Percentiles rank a stretch among this genome's conserved stretches.
These are phyloP conservation scores for Volvariella volvacea DNA, from an alignment of 1,284 basidiomycete species.

Conservation along the genomic window DNA sequence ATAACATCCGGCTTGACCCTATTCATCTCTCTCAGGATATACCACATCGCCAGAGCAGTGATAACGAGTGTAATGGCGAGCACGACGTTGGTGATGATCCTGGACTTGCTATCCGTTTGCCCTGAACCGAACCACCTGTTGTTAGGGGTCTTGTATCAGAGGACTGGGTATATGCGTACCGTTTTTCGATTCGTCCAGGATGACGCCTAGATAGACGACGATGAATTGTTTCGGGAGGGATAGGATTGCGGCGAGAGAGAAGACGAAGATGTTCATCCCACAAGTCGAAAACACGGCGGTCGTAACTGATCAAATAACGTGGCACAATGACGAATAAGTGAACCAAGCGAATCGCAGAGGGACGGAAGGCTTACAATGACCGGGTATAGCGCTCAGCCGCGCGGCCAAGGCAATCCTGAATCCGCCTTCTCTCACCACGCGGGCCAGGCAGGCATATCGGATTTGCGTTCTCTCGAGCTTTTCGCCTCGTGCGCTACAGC, in stretches of 20 bases:
- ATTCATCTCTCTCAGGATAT: constrained; percentile 73
- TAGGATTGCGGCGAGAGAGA: constrained; percentile 64
- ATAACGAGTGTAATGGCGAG: constrained; percentile 60
- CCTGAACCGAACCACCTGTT: constrained; percentile 26
- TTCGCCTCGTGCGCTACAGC: constrained; percentile 54
- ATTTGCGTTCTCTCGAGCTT: constrained; percentile 70
- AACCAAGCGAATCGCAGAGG: not conserved
- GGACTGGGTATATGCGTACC: constrained; percentile 1
- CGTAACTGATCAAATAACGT: constrained; percentile 32
- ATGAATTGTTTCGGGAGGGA: constrained; percentile 76
- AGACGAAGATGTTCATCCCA: constrained; percentile 69
- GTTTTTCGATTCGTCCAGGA: constrained; percentile 43
- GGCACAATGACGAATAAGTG: not conserved
- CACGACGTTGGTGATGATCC: constrained; percentile 59
- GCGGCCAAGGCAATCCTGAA: constrained; percentile 72
- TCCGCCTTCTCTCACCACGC: constrained; percentile 74
- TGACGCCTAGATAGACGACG: constrained; percentile 70
- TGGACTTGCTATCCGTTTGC: constrained; percentile 36
- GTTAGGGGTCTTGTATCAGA: not conserved
- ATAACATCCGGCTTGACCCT: constrained; percentile 70
- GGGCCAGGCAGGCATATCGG: constrained; percentile 71
- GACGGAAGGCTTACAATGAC: constrained; percentile 44
- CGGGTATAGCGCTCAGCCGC: constrained; percentile 76
- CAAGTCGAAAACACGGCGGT: constrained; percentile 78
- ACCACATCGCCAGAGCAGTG: constrained; percentile 79